phyloP scores from a whole-genome alignment of 768 basidiomycete genomes.

The Hygrophoropsis aurantiaca region DNA sequence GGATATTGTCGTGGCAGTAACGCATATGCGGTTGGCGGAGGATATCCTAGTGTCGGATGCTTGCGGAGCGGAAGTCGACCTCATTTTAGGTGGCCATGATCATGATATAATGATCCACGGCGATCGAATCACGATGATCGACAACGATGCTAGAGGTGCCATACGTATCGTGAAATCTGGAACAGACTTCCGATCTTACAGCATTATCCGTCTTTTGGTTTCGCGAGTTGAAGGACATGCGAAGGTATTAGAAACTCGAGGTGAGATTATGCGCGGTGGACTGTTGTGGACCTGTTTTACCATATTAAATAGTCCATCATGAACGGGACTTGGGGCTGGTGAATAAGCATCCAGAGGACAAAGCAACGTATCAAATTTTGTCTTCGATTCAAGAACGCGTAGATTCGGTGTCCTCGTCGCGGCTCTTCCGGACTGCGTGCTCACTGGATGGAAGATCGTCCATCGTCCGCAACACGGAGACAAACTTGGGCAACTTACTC shows the following conservation, averaged over 20 bases:
- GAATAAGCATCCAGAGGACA: neutral
- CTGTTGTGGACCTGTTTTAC: neutral
- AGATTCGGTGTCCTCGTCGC: neutral
- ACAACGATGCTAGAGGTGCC: neutral
- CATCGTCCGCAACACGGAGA: neutral
- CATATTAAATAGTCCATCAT: neutral
- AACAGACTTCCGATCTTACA: neutral
- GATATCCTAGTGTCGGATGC: neutral
- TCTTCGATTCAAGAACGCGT: neutral
- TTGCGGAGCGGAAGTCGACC: neutral
- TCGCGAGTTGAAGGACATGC: neutral
- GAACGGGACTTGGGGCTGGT: neutral
- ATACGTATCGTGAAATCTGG: neutral
- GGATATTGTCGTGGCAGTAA: neutral
- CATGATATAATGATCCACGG: neutral
- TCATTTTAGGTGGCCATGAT: slow-evolving; percentile 11
- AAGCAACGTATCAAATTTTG: neutral
- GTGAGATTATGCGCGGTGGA: too few species aligned
- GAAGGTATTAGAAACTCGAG: too few species aligned
- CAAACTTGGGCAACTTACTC: neutral
- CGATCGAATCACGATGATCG: neutral
- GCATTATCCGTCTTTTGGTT: neutral
- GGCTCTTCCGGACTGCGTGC: neutral
- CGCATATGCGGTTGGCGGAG: neutral
- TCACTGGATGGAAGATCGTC: neutral